Evolutionary conservation across 75 land plant species (phyloP).

Genomic region (Cupressus sempervirens): DNA sequence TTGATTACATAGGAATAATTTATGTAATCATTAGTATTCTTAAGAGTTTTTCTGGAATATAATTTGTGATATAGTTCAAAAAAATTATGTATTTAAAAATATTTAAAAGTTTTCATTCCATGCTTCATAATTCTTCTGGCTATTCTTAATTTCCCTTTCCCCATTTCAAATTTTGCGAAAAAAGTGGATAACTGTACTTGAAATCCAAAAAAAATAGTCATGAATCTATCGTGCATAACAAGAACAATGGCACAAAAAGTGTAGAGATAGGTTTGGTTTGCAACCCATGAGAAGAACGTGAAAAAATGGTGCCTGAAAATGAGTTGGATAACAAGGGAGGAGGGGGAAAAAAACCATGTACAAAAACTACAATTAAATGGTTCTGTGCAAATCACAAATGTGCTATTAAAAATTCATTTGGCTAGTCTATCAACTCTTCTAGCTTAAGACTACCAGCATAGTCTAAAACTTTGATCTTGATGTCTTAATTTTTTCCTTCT

Average conservation of each 20-base stretch:
- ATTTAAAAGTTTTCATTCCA: slow-evolving; percentile 1
- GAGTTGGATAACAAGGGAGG: background rate
- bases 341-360: background rate
- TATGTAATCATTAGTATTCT: too few species aligned
- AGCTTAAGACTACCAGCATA: too few species aligned
- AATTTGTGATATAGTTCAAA: too few species aligned
- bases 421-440: too few species aligned
- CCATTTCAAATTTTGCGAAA: background rate
- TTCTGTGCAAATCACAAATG: background rate
- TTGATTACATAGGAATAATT: too few species aligned
- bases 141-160: background rate
- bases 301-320: background rate
- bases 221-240: background rate
- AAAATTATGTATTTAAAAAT: too few species aligned
- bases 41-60: too few species aligned
- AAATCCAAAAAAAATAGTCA: background rate
- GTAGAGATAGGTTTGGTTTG: background rate
- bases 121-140: background rate
- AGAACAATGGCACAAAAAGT: background rate
- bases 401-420: too few species aligned
- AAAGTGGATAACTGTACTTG: background rate
- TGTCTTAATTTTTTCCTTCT: too few species aligned
- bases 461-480: too few species aligned
- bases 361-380: background rate
- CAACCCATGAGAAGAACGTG: background rate